These are phyloP conservation scores for Pichia manshurica DNA, from an alignment of 805 yeast genomes.

Conservation along the genomic window DNA sequence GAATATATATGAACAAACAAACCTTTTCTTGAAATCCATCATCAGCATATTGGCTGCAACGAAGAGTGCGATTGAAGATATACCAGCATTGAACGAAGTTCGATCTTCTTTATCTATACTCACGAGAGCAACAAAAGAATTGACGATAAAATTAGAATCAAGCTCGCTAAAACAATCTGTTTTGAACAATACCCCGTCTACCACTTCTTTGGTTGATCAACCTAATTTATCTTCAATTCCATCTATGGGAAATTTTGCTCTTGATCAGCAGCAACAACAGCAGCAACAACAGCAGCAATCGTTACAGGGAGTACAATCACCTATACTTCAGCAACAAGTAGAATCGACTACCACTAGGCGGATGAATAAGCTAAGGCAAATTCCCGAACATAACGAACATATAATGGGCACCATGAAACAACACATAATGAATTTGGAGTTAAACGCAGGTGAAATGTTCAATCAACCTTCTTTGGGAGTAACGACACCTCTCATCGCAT, in stretches of 20 bases:
- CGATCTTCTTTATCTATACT: slow-evolving; percentile 73
- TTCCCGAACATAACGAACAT: slow-evolving; percentile 12
- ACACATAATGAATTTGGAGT: slow-evolving; percentile 19
- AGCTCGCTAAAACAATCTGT: slow-evolving; percentile 40
- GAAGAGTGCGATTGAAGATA: slow-evolving; percentile 72
- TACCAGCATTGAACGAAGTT: slow-evolving; percentile 73
- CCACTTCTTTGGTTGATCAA: slow-evolving; percentile 23
- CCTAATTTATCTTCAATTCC: slow-evolving; percentile 34
- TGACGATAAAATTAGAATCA: slow-evolving; percentile 76
- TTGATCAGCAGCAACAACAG: slow-evolving; percentile 11
- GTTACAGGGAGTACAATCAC: not conserved
- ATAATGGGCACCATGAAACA: slow-evolving; percentile 19
- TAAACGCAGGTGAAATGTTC: slow-evolving; percentile 2
- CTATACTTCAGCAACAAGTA: slow-evolving; percentile 1
- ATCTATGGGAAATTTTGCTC: slow-evolving; percentile 29
- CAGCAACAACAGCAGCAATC: slow-evolving; percentile 9
- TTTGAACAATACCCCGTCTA: slow-evolving; percentile 18
- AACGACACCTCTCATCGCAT: slow-evolving; percentile 33
- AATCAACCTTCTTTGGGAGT: slow-evolving; percentile 21
- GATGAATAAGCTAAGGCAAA: slow-evolving; percentile 9
- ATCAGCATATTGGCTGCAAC: slow-evolving; percentile 80
- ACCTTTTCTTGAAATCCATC: slow-evolving; percentile 73
- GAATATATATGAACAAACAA: slow-evolving; percentile 80
- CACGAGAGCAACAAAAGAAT: slow-evolving; percentile 86
- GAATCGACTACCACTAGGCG: not conserved